Evolutionary conservation across 2,329 filamentous ascomycete genomes (phyloP).

Genomic region (Lecanoromycetidae sp.): DNA sequence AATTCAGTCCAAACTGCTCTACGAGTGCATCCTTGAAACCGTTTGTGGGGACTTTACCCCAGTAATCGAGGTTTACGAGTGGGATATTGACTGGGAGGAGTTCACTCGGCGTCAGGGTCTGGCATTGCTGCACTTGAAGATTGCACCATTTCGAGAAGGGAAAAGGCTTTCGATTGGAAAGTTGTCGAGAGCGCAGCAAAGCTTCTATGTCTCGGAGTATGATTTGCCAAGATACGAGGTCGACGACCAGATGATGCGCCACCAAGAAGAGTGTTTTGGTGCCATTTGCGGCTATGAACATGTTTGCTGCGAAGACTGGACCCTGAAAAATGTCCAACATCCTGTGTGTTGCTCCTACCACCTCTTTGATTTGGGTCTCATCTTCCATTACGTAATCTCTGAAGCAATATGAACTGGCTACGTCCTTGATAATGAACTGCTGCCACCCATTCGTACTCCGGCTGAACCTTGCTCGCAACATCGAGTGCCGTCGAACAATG

Average conservation of each 20-base stretch:
- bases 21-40: not conserved
- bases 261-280: slow-evolving; percentile 22
- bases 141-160: slow-evolving; percentile 13
- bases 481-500: slow-evolving; percentile 29
- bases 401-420: slow-evolving; percentile 5
- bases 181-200: slow-evolving; percentile 1
- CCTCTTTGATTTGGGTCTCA: not conserved
- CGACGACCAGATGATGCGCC: slow-evolving; percentile 27
- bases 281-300: not conserved
- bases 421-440: slow-evolving; percentile 21
- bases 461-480: slow-evolving; percentile 30
- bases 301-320: slow-evolving; percentile 17
- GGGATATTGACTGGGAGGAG: slow-evolving; percentile 12
- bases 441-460: slow-evolving; percentile 24
- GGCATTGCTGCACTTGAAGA: slow-evolving; percentile 7
- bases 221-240: slow-evolving; percentile 30
- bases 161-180: slow-evolving; percentile 13
- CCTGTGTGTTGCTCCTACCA: slow-evolving; percentile 19
- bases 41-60: not conserved
- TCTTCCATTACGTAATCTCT: slow-evolving; percentile 3
- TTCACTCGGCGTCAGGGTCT: not conserved
- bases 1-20: slow-evolving; percentile 12
- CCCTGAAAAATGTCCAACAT: slow-evolving; percentile 26
- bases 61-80: slow-evolving; percentile 4
- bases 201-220: slow-evolving; percentile 28